Base-by-base conservation (phyloP, 805 yeast genomes). In the Wickerhamiella hasegawae region DNA sequence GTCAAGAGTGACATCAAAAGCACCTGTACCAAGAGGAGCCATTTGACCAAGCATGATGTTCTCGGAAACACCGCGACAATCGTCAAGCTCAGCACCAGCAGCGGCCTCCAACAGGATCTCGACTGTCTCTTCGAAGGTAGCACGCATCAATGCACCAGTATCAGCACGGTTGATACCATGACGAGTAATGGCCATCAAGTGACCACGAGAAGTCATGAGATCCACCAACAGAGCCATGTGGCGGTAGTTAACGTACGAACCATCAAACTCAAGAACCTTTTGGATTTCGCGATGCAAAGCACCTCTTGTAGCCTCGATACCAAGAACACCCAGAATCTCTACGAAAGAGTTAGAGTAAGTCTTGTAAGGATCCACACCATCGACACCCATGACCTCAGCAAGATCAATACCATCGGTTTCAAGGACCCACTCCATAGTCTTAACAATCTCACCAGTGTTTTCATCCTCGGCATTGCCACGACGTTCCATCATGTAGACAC, bases 141-240 rank as follows among this genome's bases (percentile, higher is more conserved):
- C 90, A 62, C 99, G 75, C 99, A 90, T 90, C 54, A 90, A 69
- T 2, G 98, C 98, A 62, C 99, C 99, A 21, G 99, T 90, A 46
- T 90, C 95, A 26, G 94, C 80, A 63, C 99, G 77, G 61, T 90
- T 90, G 61, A 90, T 87, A 71, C 99, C 99, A 55, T 90, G 98
- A 71, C 99, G 92, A 30, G 97, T 87, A 51, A 90, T 85, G 28
- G 99, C 97, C 81, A 92, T 87, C 59, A 90, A 68, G 54, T 87
- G 94, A 52, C 99, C 99, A 54, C 94, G 77, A 27, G 94, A 81
- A 2, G 99, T 90, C 99, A 90, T 90, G 26, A 85, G 92, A 65
- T 90, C 99, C 40, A 90, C 97, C 50, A 90, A 68, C 49, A 90
- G 65, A 4, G 99, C 96, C 90, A 90, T 78, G 53, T 90, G 99